Conservation (phyloP, 345 rosid species). For the Ricinus communis region DNA sequence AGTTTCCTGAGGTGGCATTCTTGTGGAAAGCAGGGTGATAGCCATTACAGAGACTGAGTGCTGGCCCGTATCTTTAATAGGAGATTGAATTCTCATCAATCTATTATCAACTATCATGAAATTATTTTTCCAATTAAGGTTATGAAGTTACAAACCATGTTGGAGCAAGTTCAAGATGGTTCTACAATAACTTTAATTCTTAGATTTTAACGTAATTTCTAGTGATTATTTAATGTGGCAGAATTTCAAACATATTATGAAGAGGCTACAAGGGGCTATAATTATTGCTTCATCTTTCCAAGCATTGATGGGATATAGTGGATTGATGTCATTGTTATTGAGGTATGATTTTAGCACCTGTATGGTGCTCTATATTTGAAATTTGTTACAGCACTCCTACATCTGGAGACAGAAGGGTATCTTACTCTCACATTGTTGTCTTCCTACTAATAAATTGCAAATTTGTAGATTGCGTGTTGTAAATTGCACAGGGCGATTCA, state of each 20-base stretch:
- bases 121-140: neutral
- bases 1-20: too few relatives aligned
- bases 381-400: neutral
- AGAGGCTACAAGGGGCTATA: conserved; percentile 87
- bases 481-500: neutral
- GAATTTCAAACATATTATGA: conserved; percentile 97
- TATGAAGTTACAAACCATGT: neutral
- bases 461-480: neutral
- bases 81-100: neutral
- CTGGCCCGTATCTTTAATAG: neutral
- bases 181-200: neutral
- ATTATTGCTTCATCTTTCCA: conserved; percentile 91
- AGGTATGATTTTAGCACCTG: conserved; percentile 39
- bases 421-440: neutral
- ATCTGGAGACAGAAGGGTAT: neutral
- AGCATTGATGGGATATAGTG: conserved; percentile 84
- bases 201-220: neutral
- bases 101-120: neutral
- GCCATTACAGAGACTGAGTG: too few relatives aligned
- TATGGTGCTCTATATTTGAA: neutral
- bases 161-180: neutral
- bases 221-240: conserved; percentile 33
- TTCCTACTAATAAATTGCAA: neutral
- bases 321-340: conserved; percentile 66
- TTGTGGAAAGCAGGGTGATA: too few relatives aligned